Conservation (phyloP, 2,329 filamentous ascomycete species). For the Dothidotthia symphoricarpi region DNA sequence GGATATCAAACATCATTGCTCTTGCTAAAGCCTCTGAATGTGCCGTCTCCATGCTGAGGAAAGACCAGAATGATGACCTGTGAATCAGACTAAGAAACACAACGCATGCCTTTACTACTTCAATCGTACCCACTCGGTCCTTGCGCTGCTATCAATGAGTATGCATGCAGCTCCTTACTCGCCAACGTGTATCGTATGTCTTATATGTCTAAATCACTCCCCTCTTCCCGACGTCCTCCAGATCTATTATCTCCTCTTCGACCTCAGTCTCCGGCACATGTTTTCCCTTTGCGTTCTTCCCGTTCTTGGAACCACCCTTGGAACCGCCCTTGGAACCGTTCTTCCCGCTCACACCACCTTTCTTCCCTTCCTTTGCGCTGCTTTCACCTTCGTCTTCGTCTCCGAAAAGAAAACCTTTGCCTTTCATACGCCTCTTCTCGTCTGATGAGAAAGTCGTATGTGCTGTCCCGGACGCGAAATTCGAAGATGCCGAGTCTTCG, state of each 20-base stretch:
- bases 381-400: slow-evolving; percentile 41
- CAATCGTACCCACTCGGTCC: too few relatives aligned
- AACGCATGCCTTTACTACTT: too few relatives aligned
- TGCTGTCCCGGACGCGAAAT: slow-evolving; percentile 36
- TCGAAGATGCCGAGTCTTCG: slow-evolving; percentile 34
- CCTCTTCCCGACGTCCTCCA: slow-evolving; percentile 36
- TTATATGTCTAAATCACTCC: slow-evolving; percentile 23
- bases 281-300: slow-evolving; percentile 22
- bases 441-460: slow-evolving; percentile 38
- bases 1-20: too few relatives aligned
- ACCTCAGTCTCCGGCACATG: slow-evolving; percentile 26
- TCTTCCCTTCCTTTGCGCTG: slow-evolving; percentile 17
- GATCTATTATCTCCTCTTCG: slow-evolving; percentile 40
- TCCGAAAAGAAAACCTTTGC: slow-evolving; percentile 43
- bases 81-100: too few relatives aligned
- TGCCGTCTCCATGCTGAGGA: too few relatives aligned
- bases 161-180: too few relatives aligned
- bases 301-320: slow-evolving; percentile 10
- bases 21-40: too few relatives aligned
- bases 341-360: slow-evolving; percentile 24
- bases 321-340: slow-evolving; percentile 9
- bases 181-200: too few relatives aligned
- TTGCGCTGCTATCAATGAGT: too few relatives aligned
- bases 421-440: slow-evolving; percentile 38
- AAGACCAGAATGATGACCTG: too few relatives aligned